Evolutionary conservation across 2,329 filamentous ascomycete species (phyloP).

Genomic region (Alternaria sp.): DNA sequence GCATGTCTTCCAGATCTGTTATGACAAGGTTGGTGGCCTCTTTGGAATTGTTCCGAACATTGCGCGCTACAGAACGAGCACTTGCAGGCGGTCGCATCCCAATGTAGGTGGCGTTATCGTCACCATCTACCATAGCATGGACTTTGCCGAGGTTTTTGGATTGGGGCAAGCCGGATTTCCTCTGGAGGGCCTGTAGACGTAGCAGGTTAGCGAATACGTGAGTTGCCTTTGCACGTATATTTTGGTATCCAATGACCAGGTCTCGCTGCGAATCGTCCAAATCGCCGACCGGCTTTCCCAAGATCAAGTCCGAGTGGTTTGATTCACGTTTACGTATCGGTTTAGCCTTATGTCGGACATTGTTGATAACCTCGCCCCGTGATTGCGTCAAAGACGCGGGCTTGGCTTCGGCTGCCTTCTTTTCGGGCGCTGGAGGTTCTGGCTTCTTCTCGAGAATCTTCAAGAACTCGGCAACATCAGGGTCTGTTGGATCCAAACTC

Average conservation of each 20-base stretch:
- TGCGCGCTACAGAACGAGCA: constrained; percentile 35
- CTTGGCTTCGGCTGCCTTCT: not conserved
- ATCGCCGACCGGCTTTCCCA: constrained; percentile 21
- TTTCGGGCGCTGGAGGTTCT: constrained; percentile 27
- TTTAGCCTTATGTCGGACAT: constrained; percentile 19
- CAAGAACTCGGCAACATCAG: constrained; percentile 35
- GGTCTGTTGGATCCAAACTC: constrained; percentile 30
- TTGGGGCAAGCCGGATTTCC: constrained; percentile 30
- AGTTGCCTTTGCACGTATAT: constrained; percentile 35
- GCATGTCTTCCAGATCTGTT: constrained; percentile 36
- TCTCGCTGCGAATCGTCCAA: constrained; percentile 35
- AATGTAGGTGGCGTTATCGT: not conserved
- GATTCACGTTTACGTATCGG: not conserved
- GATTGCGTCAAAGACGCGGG: constrained; percentile 1
- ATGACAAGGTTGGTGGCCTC: constrained; percentile 34
- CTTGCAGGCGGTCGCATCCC: constrained; percentile 23
- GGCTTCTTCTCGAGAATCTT: constrained; percentile 35
- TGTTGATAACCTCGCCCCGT: constrained; percentile 23
- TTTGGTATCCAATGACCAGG: constrained; percentile 34
- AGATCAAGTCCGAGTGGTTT: not conserved
- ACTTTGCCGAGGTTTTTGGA: constrained; percentile 32
- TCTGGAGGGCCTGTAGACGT: constrained; percentile 38
- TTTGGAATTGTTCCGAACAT: constrained; percentile 29
- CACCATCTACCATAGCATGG: constrained; percentile 30
- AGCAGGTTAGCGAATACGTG: constrained; percentile 34